These are phyloP conservation scores for Clitopilus hobsonii DNA, from an alignment of 768 basidiomycete genomes.

Conservation along the genomic window DNA sequence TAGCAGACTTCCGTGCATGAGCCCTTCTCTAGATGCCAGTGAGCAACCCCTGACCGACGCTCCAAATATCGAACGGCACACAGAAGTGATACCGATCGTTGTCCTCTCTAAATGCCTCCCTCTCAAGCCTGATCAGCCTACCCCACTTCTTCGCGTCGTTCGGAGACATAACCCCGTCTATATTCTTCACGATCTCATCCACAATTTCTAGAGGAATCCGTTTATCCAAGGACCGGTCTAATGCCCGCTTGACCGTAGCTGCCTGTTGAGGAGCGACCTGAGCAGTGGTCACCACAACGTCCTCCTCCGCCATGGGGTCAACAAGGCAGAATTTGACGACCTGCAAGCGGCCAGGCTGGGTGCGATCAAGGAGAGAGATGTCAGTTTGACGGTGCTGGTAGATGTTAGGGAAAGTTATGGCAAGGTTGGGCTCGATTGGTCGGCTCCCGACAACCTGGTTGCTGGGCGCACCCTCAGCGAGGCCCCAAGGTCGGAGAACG, in stretches of 20 bases:
- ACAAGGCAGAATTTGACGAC: conserved; percentile 44
- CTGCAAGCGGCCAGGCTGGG: conserved; percentile 36
- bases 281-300: conserved; percentile 32
- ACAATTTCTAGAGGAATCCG: conserved; percentile 42
- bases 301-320: conserved; percentile 35
- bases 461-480: conserved; percentile 39
- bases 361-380: conserved; percentile 34
- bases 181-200: conserved; percentile 30
- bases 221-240: conserved; percentile 27
- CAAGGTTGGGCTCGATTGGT: conserved; percentile 29
- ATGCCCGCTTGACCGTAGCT: conserved; percentile 34
- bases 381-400: conserved; percentile 43
- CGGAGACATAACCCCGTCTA: conserved; percentile 33
- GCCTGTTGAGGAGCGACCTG: conserved; percentile 47
- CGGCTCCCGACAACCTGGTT: conserved; percentile 43
- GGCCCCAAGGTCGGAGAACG: conserved; percentile 45
- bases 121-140: conserved; percentile 24
- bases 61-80: conserved; percentile 47
- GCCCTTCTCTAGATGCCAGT: neutral
- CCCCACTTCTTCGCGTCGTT: conserved; percentile 31
- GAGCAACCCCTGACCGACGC: conserved; percentile 11
- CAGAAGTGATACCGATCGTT: conserved; percentile 46
- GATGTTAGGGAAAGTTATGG: conserved; percentile 50
- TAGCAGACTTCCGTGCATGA: neutral
- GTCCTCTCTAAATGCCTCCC: conserved; percentile 28